Evolutionary conservation across 257 asterid genomes (phyloP), one percentile per base, ranked within the genome.

Genomic region (Linaria vulgaris): DNA sequence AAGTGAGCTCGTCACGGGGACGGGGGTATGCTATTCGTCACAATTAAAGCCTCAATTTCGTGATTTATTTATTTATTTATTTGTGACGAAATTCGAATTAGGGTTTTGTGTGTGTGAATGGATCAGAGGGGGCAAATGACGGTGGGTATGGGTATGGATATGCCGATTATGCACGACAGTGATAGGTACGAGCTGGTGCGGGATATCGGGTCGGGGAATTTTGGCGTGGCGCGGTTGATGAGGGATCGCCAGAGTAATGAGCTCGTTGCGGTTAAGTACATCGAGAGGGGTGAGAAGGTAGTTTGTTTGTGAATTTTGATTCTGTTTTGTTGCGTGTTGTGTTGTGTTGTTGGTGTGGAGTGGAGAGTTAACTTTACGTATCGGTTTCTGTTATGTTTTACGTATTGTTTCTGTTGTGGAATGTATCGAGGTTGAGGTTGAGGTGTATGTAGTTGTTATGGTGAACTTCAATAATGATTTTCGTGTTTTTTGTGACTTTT

Each of bases 241-340:
- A 81, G 96, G 62, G 99, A 92, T 69, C 75, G 95, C 19, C 88
- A 83, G 41, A 92, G 88, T 7, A 80, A 82, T 30, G 88, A 92
- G 64, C 97, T 92, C 64, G 97, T 89, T 72, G 99, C 99, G 67
- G 97, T 89, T 9, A 92, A 92, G 95, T 92, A 92, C 59, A 92
- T 92, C 80, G 99, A 92, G 79, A 81, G 99, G 75, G 99, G 99
- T 44, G 96, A 87, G 71, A 92, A 92, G 99, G 97, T 92, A 61
- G 47, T 20, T 68, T 5, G n/a, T n/a, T n/a, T n/a, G n/a, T n/a
- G 4, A 5, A 48, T 46, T 9, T 66, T 9, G 27, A 4, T 72
- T 31, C 16, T 13, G 0, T 60, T 19, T 41, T 31, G 3, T 41
- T 61, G 51, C n/a, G n/a, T 4, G 24, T 19, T 43, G 38, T 8